Evolutionary conservation across 1,284 basidiomycete species (phyloP).

Genomic region (Rhodotorula sp.): DNA sequence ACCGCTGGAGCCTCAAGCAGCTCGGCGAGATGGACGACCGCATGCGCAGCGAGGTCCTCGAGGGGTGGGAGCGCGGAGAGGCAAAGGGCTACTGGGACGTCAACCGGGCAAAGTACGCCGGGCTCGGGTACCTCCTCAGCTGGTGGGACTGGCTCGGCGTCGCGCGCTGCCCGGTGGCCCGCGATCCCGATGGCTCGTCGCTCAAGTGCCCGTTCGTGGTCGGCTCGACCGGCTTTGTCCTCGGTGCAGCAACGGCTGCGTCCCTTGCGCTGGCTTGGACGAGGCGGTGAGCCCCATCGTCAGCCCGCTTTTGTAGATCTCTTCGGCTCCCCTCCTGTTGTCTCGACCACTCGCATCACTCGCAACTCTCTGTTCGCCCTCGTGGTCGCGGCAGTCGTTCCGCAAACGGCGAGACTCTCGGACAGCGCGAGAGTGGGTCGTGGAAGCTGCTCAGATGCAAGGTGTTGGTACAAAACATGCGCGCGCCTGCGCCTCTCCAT

Average conservation of each 20-base stretch:
- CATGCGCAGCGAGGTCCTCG: conserved; percentile 47
- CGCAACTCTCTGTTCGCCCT: no score
- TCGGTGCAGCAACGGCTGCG: conserved; percentile 19
- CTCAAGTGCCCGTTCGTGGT: conserved; percentile 38
- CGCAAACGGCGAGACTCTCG: background rate
- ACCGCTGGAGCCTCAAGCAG: conserved; percentile 77
- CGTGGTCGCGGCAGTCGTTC: background rate
- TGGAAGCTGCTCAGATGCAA: background rate
- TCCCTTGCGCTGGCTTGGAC: background rate
- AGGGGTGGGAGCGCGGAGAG: conserved; percentile 49
- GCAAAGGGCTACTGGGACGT: conserved; percentile 46
- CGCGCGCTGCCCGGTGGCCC: conserved; percentile 31
- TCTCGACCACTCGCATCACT: background rate
- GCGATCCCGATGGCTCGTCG: conserved; percentile 28
- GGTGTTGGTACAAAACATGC: background rate
- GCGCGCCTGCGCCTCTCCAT: background rate
- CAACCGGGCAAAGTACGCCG: conserved; percentile 3
- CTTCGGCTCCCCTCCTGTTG: background rate
- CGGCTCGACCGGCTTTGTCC: conserved; percentile 21
- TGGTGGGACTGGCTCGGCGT: conserved; percentile 3
- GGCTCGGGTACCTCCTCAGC: conserved; percentile 7
- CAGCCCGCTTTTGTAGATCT: background rate
- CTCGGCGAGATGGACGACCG: conserved; percentile 66
- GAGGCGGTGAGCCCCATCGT: background rate
- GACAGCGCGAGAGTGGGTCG: background rate